Evolutionary conservation across 164 flowering plant genomes (phyloP), one percentile per base, ranked within the genome.

Genomic region (Sextonia rubra): DNA sequence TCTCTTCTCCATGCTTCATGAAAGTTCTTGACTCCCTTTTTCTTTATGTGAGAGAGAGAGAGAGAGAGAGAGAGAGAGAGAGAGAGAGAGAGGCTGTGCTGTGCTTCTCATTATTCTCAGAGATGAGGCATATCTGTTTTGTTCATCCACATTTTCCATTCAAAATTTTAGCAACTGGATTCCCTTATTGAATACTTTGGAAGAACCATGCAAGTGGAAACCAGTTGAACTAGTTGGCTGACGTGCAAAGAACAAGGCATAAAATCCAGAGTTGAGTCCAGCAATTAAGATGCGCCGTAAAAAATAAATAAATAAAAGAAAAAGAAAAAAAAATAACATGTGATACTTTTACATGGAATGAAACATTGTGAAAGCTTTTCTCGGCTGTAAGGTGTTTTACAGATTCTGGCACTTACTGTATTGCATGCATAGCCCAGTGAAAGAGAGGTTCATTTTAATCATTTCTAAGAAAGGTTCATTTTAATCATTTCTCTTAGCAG

Each of bases 131-230:
- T 52, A 52, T 52, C n/a, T 52, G 4, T 52, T 52, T 52, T 52
- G 20, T 17, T 52, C 20, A 52, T 52, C 58, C 58, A 52, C n/a
- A 20, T 17, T 17, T 52, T 52, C 6, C 14, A 15, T 20, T 52
- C 58, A 52, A 15, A 14, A 12, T 52, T 52, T 52, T 14, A 20
- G n/a, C 58, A 52, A 52, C n/a, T 14, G 3, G n/a, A 52, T 52
- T 4, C 17, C 14, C 58, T 52, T 2, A 52, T 52, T 0, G 4
- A 15, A 20, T 1, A 15, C 4, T 17, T 2, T 52, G n/a, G 6
- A 62, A 12, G 68, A 62, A 71, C 47, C 56, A 37, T 18, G 56
- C 20, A 17, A 44, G 32, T 71, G 56, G 66, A 62, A 71, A 71
- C 44, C 55, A 47, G 14, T 62, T 26, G 25, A 62, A 27, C 23